Base-by-base conservation (phyloP, 2,329 filamentous ascomycete species). In the Arachnomyces sp. region DNA sequence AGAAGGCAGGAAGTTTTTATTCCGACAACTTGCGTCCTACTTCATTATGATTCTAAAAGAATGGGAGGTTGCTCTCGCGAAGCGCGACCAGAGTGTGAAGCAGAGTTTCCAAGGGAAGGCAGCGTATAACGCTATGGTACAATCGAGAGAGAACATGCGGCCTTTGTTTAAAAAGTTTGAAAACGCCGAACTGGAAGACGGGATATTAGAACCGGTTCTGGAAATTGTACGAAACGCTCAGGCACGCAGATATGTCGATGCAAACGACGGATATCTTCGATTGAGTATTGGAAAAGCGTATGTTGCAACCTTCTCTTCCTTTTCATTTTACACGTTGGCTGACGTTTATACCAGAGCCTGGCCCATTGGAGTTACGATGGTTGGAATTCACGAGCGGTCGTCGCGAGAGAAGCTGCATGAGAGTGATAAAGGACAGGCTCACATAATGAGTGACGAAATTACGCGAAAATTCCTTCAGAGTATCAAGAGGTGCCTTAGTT, bases 351-450 rank as follows among this genome's bases (percentile, higher is more conserved):
- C 6, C 43, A 74, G 71, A 46, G 92, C 92, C 12, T 98, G 92
- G 92, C 92, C 92, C 16, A 98, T 98, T 56, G 92, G 92, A 66
- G 92, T 98, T 30, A 98, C 92, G 62, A 98, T 96, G 92, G 92
- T 98, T 56, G 92, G 92, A 72, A 98, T 98, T 54, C 92, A 98
- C 76, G 92, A 96, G 72, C 80, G 92, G 57, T 92, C 84, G 51
- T 90, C 92, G 14, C 78, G 92, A 47, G 92, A 98, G 67, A 98
- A 98, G 67, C 69, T 98, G 44, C 89, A 96, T 60, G 80, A 92
- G 61, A 74, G 71, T 45, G 76, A 78, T 48, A 75, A 77, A 50
- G 83, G 82, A 43, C 83, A 88, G 55, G 92, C 90, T 3, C 89
- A 98, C 62, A 95, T 96, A 53, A 88, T 98, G 82, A 90, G 88